Evolutionary conservation across 768 basidiomycete species (phyloP), one percentile per base, ranked within the genome.

Genomic region (Holtermanniella nyarrowii): DNA sequence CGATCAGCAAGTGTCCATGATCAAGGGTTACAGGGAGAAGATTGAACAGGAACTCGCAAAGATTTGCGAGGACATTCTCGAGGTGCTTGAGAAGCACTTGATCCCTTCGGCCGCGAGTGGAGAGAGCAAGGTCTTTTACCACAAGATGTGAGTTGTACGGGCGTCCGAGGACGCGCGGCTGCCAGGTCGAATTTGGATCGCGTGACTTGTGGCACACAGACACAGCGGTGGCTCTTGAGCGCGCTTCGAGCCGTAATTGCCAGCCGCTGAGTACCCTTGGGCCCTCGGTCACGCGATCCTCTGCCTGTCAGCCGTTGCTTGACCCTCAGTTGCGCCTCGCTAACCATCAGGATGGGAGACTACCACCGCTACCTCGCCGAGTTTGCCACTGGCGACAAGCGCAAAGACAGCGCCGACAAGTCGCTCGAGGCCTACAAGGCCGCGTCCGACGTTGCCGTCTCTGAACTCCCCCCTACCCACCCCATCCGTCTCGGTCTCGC

Each of bases 291-390:
- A n/a, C n/a, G n/a, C n/a, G n/a, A n/a, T n/a, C n/a, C n/a, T n/a
- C n/a, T n/a, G n/a, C n/a, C n/a, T n/a, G n/a, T n/a, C n/a, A n/a
- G n/a, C n/a, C n/a, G n/a, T n/a, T n/a, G n/a, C n/a, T n/a, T n/a
- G n/a, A n/a, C n/a, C n/a, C n/a, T n/a, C n/a, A n/a, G n/a, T n/a
- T n/a, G n/a, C n/a, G 46, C 1, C 4, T 11, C 46, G 20, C 20
- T 40, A 26, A 31, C 13, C 37, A 31, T 20, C 65, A 95, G 90
- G 90, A 93, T 88, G 89, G 90, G 90, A 74, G 89, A 96, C 75
- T 93, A 96, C 77, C 89, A 95, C 80, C 88, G 90, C 67, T 96
- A 95, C 77, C 86, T 93, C 62, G 93, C 91, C 66, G 91, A 97
- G 77, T 97, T 96, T 71, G 89, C 91, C 49, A 91, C 88, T 46